phyloP scores from a whole-genome alignment of 2,329 filamentous ascomycete species.

The Talaromyces sp. region DNA sequence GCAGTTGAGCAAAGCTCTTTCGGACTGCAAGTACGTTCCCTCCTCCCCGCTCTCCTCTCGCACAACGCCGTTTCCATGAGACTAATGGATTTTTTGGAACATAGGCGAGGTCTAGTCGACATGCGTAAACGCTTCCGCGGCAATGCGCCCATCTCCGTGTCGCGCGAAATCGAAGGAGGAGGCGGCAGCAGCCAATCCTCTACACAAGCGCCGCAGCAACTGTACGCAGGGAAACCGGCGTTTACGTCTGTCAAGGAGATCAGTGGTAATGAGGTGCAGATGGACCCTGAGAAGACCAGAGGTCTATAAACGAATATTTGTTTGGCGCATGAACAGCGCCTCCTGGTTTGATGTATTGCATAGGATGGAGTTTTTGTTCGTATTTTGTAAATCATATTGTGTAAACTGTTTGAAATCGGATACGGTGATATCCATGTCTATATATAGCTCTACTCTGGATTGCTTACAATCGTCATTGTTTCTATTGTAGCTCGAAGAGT shows the following conservation, averaged over 20 bases:
- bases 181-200: slow-evolving; percentile 44
- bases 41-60: background rate
- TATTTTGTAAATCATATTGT: background rate
- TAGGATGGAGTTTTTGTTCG: slow-evolving; percentile 15
- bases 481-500: too few relatives aligned
- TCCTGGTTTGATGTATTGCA: slow-evolving; percentile 8
- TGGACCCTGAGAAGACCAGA: slow-evolving; percentile 49
- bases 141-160: slow-evolving; percentile 76
- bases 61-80: background rate
- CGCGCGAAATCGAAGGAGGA: slow-evolving; percentile 59
- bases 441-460: slow-evolving; percentile 9
- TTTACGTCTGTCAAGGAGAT: slow-evolving; percentile 65
- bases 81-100: too few relatives aligned
- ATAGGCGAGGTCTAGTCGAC: slow-evolving; percentile 79
- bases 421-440: background rate
- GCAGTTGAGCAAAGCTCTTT: slow-evolving; percentile 87
- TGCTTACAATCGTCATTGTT: background rate
- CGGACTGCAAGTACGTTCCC: slow-evolving; percentile 71
- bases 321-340: background rate
- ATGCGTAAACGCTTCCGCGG: slow-evolving; percentile 98
- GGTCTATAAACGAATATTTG: slow-evolving; percentile 22
- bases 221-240: slow-evolving; percentile 75
- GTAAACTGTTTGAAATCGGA: background rate
- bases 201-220: slow-evolving; percentile 64
- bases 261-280: slow-evolving; percentile 61